These are phyloP conservation scores for Metschnikowia orientalis DNA, from an alignment of 805 yeast species.

Conservation along the genomic window DNA sequence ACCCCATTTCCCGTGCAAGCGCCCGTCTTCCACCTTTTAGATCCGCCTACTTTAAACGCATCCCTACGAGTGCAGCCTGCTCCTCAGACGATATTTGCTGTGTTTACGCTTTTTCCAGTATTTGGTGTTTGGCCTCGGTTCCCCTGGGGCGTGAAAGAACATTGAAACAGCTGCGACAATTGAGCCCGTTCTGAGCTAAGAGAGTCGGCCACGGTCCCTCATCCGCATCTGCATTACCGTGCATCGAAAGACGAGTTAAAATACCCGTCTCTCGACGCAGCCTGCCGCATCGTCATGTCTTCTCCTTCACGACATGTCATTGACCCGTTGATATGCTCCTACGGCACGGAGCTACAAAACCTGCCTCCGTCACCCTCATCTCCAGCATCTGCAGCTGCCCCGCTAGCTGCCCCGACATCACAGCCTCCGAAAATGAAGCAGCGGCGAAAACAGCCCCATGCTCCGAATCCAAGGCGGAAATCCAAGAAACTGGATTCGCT, in stretches of 20 bases:
- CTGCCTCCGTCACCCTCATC: constrained; percentile 7
- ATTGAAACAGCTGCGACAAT: too few species aligned
- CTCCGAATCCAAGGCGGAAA: not conserved
- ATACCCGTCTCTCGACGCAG: not conserved
- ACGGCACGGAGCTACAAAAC: constrained; percentile 7
- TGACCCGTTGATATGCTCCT: constrained; percentile 33
- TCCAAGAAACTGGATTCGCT: too few species aligned
- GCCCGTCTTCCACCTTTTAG: not conserved
- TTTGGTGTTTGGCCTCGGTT: too few species aligned
- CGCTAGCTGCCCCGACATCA: not conserved
- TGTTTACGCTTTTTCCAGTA: too few species aligned
- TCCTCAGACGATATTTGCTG: too few species aligned
- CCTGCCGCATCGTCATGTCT: constrained; percentile 18
- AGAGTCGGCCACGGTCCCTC: too few species aligned
- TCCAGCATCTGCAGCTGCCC: not conserved
- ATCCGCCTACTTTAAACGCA: constrained; percentile 1
- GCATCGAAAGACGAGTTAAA: constrained; percentile 5
- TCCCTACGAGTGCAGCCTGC: too few species aligned
- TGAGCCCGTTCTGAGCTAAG: too few species aligned
- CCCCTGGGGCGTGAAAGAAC: too few species aligned
- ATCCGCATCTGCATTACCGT: too few species aligned
- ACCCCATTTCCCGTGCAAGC: not conserved
- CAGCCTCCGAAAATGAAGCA: not conserved
- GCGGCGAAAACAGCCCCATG: not conserved
- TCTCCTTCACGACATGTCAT: constrained; percentile 33